Base-by-base conservation (phyloP, 1,284 basidiomycete species). In the Apiotrichum gamsii region DNA sequence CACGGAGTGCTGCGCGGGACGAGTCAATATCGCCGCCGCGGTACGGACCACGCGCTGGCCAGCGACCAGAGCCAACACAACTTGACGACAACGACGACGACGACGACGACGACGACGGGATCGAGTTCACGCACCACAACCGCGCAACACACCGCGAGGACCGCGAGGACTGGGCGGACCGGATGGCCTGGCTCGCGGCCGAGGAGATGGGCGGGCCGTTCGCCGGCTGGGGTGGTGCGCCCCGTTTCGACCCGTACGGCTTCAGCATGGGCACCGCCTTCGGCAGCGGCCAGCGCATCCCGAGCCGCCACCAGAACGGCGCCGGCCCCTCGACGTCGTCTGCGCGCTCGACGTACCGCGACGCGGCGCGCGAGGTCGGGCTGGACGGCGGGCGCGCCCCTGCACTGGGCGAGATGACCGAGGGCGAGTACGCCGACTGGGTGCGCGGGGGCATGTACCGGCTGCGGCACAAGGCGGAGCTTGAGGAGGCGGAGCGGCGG, bases 401-500 rank as follows among this genome's bases (percentile, higher is more conserved):
- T 3, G 38, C 52, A 1, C 32, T 67, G 15, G 60, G 59, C 8
- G 32, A 18, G 2, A 64, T 65, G 61, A 54, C 43, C 0, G 58
- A 58, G 24, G 49, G 52, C 16, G 60, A 64, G 33, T 66, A 66
- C 41, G 28, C 54, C 3, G 28, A 34, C 9, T 64, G 45, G 38
- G 43, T 66, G 1, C 45, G 62, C 18, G 46, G 52, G 1, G 62
- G 64, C 16, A 58, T 64, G 56, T 56, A 29, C 21, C 25, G 48
- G 1, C 45, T 34, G 2, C 49, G 52, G 21, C 51, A 57, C 25
- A 36, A 39, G n/a, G 45, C 25, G 3, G 62, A 61, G 39, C n/a
- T 54, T 10, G 41, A 42, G 11, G 49, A 47, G 19, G 21, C 14
- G 10, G 53, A 44, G 15, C 34, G 34, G 14, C 24, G 41, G 5